Percentiles rank a stretch among this genome's conserved stretches.
These are phyloP conservation scores for Castanospermum australe DNA, from an alignment of 306 rosid species.

Conservation along the genomic window DNA sequence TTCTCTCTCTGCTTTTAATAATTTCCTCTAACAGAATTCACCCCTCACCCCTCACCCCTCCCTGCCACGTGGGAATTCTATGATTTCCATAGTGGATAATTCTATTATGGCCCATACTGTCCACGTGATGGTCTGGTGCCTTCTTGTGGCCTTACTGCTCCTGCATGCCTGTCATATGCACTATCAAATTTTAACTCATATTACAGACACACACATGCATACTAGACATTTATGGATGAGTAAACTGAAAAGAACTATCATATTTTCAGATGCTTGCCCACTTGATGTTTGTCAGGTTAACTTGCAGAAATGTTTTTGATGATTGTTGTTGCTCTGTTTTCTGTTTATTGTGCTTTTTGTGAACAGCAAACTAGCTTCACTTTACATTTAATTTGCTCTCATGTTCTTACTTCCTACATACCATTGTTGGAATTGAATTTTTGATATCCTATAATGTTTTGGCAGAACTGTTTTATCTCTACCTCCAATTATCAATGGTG, in stretches of 20 bases:
- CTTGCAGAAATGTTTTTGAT: background rate
- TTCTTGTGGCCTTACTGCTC: too few species aligned
- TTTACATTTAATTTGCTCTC: conserved; percentile 7
- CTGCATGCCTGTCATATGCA: too few species aligned
- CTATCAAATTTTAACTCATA: background rate
- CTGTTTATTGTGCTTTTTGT: background rate
- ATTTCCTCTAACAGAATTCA: too few species aligned
- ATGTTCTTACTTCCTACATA: background rate
- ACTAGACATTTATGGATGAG: background rate
- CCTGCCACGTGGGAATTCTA: too few species aligned
- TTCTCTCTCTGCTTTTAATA: too few species aligned
- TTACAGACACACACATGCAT: background rate
- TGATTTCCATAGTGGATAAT: too few species aligned
- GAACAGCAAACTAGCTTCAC: background rate
- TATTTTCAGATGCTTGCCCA: background rate
- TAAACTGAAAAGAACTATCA: background rate
- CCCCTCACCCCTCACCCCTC: too few species aligned
- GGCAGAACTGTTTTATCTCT: conserved; percentile 86
- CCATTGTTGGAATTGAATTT: conserved; percentile 9
- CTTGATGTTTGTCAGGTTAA: background rate
- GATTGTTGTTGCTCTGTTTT: background rate
- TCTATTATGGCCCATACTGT: too few species aligned
- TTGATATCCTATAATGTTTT: conserved; percentile 15
- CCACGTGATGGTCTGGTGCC: too few species aligned
- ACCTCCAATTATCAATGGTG: conserved; percentile 94